Evolutionary conservation across 805 yeast species (phyloP).

Genomic region (Barnettozyma siamensis): DNA sequence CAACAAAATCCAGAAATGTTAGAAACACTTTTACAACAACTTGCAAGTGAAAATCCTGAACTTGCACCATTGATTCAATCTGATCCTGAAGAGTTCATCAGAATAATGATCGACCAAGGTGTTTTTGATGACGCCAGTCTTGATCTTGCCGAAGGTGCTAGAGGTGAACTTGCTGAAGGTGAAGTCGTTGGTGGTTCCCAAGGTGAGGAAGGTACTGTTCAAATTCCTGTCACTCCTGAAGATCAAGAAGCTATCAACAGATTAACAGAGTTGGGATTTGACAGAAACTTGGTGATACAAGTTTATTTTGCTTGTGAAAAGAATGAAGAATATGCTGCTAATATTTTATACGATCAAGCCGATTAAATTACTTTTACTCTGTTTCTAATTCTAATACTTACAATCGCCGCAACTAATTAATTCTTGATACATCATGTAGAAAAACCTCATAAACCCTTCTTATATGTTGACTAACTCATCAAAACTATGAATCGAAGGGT

Average conservation of each 20-base stretch:
- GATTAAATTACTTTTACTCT: conserved; percentile 17
- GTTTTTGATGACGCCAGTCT: conserved; percentile 23
- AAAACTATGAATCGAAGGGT: conserved; percentile 27
- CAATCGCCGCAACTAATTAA: too few relatives aligned
- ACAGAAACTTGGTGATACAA: conserved; percentile 78
- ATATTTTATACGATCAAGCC: conserved; percentile 62
- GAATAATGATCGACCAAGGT: conserved; percentile 54
- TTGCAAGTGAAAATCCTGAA: conserved; percentile 79
- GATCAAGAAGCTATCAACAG: conserved; percentile 89
- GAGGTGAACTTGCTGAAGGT: conserved; percentile 35
- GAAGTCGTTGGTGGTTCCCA: conserved; percentile 26
- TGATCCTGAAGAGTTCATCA: conserved; percentile 86
- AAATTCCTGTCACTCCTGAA: conserved; percentile 64
- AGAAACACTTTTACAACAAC: conserved; percentile 75
- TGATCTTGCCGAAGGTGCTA: conserved; percentile 33
- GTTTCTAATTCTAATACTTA: too few relatives aligned
- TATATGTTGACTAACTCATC: conserved; percentile 17
- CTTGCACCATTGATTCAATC: conserved; percentile 71
- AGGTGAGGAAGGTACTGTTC: conserved; percentile 34
- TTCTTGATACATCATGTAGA: too few relatives aligned
- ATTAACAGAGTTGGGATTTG: conserved; percentile 90
- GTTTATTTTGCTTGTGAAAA: conserved; percentile 97
- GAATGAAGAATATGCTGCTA: conserved; percentile 95
- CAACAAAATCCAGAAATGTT: conserved; percentile 85
- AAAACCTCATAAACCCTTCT: too few relatives aligned